Base-by-base conservation (phyloP, 148 eudicot genomes). In the Tetragonia tetragonoides region DNA sequence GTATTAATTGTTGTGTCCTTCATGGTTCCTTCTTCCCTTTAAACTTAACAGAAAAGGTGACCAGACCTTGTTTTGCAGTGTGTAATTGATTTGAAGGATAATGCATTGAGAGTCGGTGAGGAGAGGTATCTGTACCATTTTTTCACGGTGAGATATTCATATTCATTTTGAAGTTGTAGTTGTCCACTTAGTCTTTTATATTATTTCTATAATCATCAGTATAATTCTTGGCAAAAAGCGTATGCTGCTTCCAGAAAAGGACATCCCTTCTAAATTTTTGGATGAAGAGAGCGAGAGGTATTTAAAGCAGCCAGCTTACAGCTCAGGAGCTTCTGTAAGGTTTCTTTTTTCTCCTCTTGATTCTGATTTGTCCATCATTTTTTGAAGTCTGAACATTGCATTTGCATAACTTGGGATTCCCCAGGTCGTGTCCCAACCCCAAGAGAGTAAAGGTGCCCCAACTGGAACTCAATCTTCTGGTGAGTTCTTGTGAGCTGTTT, bases 61-160 rank as follows among this genome's bases (percentile, higher is more conserved):
- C 77, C 20, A 34, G 12, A 54, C 73, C 57, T 41, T 62, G 73
- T 67, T 66, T 62, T 82, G 81, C 89, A 94, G 97, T 95, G 99
- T 87, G 89, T 87, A 74, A 93, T 93, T 78, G 99, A 95, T 87
- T 87, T 95, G 85, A 94, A 94, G 86, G 98, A 94, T 2, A 94
- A 87, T 86, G 94, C 90, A 68, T 81, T 95, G 85, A 87, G 97
- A 91, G 89, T 95, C 81, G 99, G 97, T 70, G 99, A 63, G 99
- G 97, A 75, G 99, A 95, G 89, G 97, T 93, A 81, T 84, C 99
- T 41, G 99, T 90, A 75, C 97, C 97, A 44, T 95, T 95, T 86
- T 81, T 93, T 81, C 87, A 87, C 39, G 97, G 97, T 95, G 66
- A 66, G 81, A 75, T 28, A 28, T 28, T 59, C 18, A 68, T 6